Percentiles rank a stretch among this genome's conserved stretches.
phyloP scores from a whole-genome alignment of 345 rosid species.

The Linum tenue region DNA sequence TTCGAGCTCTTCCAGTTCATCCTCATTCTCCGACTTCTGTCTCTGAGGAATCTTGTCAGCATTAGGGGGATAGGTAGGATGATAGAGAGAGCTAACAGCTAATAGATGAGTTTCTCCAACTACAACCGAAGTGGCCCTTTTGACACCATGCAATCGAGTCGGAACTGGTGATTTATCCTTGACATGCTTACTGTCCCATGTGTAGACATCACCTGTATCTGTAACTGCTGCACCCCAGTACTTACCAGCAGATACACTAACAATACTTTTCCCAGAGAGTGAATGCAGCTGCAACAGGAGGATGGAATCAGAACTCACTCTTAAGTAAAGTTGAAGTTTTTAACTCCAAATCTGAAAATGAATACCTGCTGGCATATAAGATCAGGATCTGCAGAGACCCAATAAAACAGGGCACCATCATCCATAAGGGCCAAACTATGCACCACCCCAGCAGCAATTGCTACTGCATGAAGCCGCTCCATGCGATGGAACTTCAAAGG shows the following conservation, averaged over 20 bases:
- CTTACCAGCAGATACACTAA: constrained; percentile 86
- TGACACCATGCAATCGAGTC: constrained; percentile 70
- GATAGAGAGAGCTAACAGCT: constrained; percentile 72
- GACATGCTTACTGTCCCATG: constrained; percentile 76
- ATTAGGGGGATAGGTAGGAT: constrained; percentile 50
- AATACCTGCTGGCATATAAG: constrained; percentile 86
- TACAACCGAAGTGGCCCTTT: constrained; percentile 77
- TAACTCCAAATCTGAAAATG: background rate
- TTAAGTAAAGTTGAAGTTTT: background rate
- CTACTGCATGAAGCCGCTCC: constrained; percentile 57
- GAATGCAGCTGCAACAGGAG: constrained; percentile 45
- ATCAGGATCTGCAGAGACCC: constrained; percentile 86
- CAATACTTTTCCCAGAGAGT: constrained; percentile 46
- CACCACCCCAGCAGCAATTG: constrained; percentile 89
- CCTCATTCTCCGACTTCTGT: constrained; percentile 23
- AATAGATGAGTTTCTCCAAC: constrained; percentile 95
- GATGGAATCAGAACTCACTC: background rate
- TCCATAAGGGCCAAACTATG: constrained; percentile 85
- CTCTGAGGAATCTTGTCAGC: constrained; percentile 23
- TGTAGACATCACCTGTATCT: constrained; percentile 78
- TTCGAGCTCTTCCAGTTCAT: constrained; percentile 44
- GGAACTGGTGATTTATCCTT: constrained; percentile 46
- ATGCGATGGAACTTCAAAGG: constrained; percentile 70
- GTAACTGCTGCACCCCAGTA: constrained; percentile 86
- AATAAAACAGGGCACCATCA: constrained; percentile 87